A percentile compares a stretch with the other conserved stretches of the same genome.
Evolutionary conservation across 148 eudicot species (phyloP).

Genomic region (Talinum fruticosum): DNA sequence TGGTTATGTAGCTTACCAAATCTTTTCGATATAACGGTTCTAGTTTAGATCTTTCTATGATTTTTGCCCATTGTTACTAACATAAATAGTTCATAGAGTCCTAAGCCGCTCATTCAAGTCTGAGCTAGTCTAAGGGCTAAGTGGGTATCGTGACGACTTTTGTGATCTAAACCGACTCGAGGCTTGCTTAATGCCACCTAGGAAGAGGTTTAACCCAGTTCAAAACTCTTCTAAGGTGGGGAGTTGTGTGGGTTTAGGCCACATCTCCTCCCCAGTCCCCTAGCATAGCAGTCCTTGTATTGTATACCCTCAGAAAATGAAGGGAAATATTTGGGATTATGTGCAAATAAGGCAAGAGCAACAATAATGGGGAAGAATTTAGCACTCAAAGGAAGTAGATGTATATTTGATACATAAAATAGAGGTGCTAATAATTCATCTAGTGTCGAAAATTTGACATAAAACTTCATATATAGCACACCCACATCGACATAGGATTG

Average conservation of each 20-base stretch:
- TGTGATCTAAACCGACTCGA: neutral
- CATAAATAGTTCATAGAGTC: too few species aligned
- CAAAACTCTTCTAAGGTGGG: too few species aligned
- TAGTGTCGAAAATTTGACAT: slow-evolving; percentile 22
- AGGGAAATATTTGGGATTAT: neutral
- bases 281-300: too few species aligned
- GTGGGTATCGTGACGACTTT: neutral
- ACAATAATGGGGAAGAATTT: slow-evolving; percentile 18
- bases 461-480: slow-evolving; percentile 10
- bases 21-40: too few species aligned
- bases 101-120: too few species aligned
- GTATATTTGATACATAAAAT: slow-evolving; percentile 25
- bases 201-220: neutral
- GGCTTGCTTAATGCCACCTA: neutral
- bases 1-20: too few species aligned
- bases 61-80: too few species aligned
- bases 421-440: slow-evolving; percentile 25
- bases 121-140: neutral
- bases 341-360: neutral
- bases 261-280: too few species aligned
- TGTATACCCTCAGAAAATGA: too few species aligned
- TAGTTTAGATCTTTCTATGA: too few species aligned
- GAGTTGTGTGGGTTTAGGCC: too few species aligned
- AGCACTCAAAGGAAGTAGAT: slow-evolving; percentile 25
- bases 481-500: slow-evolving; percentile 12